These are phyloP conservation scores for Desmodesmus armatus DNA, from an alignment of 139 green algal species.

Conservation along the genomic window DNA sequence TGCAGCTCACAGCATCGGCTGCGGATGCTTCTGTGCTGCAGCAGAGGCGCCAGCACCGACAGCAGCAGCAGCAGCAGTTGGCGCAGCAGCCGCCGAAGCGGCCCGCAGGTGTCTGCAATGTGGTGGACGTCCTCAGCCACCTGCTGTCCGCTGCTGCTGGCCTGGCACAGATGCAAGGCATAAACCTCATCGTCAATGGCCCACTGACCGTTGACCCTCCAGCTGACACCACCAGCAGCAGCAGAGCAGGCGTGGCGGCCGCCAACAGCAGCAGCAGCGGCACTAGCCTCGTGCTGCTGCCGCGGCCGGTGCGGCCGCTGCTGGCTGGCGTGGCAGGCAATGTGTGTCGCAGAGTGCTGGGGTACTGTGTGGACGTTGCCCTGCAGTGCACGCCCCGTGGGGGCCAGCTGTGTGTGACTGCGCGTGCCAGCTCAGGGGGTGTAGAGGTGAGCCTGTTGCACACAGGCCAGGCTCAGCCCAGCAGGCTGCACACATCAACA, in stretches of 20 bases:
- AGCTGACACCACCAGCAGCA: conserved; percentile 7
- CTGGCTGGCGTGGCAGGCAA: conserved; percentile 26
- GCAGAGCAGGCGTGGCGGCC: background rate
- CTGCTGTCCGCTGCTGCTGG: conserved; percentile 24
- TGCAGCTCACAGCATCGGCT: background rate
- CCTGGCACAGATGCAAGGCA: conserved; percentile 8
- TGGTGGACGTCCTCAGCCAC: conserved; percentile 12
- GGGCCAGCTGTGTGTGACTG: conserved; percentile 48
- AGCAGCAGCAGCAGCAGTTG: background rate
- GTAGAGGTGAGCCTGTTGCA: conserved; percentile 52
- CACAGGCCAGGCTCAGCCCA: conserved; percentile 46
- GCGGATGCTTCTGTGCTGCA: conserved; percentile 3
- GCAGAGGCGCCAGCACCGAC: background rate
- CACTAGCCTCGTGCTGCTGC: conserved; percentile 27
- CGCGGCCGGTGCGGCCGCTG: conserved; percentile 47
- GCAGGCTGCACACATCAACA: conserved; percentile 36
- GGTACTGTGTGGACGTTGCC: conserved; percentile 51
- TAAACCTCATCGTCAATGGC: conserved; percentile 26
- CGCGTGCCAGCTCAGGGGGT: conserved; percentile 36
- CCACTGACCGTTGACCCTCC: conserved; percentile 24
- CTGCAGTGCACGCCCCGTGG: conserved; percentile 61
- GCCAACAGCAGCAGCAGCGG: background rate
- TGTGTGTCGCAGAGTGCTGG: conserved; percentile 23
- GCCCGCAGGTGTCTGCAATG: conserved; percentile 13
- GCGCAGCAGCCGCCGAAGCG: background rate